These are phyloP conservation scores for Miscanthus lutarioriparius DNA, from an alignment of 176 grass and related monocot species.

Conservation along the genomic window DNA sequence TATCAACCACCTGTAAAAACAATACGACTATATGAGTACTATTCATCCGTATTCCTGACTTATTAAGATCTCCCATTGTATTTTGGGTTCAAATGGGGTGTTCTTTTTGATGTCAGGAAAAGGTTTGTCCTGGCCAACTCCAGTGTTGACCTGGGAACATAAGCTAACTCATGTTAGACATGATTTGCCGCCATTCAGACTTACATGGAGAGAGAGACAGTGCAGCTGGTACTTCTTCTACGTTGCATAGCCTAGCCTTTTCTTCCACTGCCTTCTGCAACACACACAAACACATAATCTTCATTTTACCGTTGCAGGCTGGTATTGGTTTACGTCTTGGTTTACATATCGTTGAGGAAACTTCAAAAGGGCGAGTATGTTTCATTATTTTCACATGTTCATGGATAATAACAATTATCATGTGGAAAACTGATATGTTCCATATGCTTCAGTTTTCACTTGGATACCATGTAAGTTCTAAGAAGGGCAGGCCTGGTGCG, in stretches of 20 bases:
- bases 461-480: slow-evolving; percentile 22
- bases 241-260: slow-evolving; percentile 14
- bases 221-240: slow-evolving; percentile 57
- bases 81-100: not conserved
- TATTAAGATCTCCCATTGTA: not conserved
- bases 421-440: not conserved
- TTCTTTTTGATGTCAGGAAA: slow-evolving; percentile 49
- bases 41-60: not conserved
- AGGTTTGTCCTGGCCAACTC: slow-evolving; percentile 41
- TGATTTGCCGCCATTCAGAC: slow-evolving; percentile 61
- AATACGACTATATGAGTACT: not conserved
- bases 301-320: slow-evolving; percentile 52
- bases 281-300: not conserved
- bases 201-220: slow-evolving; percentile 58
- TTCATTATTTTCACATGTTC: slow-evolving; percentile 26
- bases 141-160: slow-evolving; percentile 75
- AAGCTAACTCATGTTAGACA: slow-evolving; percentile 55
- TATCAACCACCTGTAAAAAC: not conserved
- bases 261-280: not conserved
- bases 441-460: slow-evolving; percentile 3
- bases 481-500: no score
- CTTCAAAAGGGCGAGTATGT: slow-evolving; percentile 77
- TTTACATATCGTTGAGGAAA: slow-evolving; percentile 83
- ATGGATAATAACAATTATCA: slow-evolving; percentile 3
- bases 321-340: slow-evolving; percentile 75